Conservation (phyloP, 192 early-diverging fungal species). For the Allomyces macrogynus region DNA sequence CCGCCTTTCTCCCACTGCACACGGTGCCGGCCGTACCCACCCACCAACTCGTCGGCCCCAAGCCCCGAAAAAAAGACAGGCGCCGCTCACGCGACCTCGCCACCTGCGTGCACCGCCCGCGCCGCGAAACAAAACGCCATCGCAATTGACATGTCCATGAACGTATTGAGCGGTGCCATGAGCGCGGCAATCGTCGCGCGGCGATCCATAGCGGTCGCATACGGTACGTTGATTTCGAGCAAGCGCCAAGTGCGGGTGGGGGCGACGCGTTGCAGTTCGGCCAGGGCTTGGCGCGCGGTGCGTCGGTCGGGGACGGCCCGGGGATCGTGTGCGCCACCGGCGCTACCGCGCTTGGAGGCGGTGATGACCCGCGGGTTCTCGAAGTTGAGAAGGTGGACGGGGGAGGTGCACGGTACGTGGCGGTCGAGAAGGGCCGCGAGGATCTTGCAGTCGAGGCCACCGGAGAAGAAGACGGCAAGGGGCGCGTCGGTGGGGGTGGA, state of each 20-base stretch:
- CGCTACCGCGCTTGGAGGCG: not conserved
- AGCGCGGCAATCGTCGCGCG: slow-evolving; percentile 39
- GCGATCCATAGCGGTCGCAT: slow-evolving; percentile 33
- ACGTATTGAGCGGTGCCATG: slow-evolving; percentile 63
- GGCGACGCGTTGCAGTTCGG: slow-evolving; percentile 31
- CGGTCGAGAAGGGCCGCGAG: slow-evolving; percentile 62
- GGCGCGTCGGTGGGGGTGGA: slow-evolving; percentile 17
- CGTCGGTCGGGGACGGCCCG: slow-evolving; percentile 63
- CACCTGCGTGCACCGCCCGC: slow-evolving; percentile 40
- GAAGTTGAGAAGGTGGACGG: slow-evolving; percentile 88
- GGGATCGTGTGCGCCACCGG: not conserved
- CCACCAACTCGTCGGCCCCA: slow-evolving; percentile 88
- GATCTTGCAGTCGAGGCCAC: slow-evolving; percentile 80
- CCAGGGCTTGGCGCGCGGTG: slow-evolving; percentile 37
- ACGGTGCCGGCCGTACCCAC: slow-evolving; percentile 74
- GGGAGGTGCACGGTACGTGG: slow-evolving; percentile 44
- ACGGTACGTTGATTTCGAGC: slow-evolving; percentile 73
- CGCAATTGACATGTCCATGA: slow-evolving; percentile 82
- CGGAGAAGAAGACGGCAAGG: slow-evolving; percentile 72
- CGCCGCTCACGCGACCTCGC: slow-evolving; percentile 39
- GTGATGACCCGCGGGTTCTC: slow-evolving; percentile 53
- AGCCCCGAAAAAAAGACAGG: slow-evolving; percentile 68
- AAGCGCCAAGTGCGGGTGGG: slow-evolving; percentile 69
- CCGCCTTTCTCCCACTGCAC: slow-evolving; percentile 8
- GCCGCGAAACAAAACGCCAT: slow-evolving; percentile 93